A percentile compares a stretch with the other conserved stretches of the same genome.
phyloP scores from a whole-genome alignment of 345 rosid species.

The Eucalyptus pumila region DNA sequence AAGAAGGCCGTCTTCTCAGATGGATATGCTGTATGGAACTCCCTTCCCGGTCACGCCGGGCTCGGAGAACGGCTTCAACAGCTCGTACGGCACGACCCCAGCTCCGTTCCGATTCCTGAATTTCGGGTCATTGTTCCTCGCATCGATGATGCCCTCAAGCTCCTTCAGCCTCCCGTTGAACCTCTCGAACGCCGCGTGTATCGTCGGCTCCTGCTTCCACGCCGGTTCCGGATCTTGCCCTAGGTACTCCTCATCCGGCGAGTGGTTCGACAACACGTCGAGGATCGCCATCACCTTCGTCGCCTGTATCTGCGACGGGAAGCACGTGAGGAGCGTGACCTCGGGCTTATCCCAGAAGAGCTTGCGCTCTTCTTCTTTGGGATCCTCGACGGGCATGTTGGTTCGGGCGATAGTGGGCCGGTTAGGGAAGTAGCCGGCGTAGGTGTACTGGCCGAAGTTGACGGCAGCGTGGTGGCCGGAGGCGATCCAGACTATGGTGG shows the following conservation, averaged over 20 bases:
- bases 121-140: constrained; percentile 1
- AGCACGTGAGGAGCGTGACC: constrained; percentile 5
- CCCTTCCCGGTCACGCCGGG: constrained; percentile 38
- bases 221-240: constrained; percentile 18
- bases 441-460: constrained; percentile 42
- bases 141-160: constrained; percentile 23
- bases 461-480: constrained; percentile 45
- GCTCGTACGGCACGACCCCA: constrained; percentile 26
- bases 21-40: constrained; percentile 34
- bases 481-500: constrained; percentile 27
- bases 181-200: constrained; percentile 21
- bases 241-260: constrained; percentile 43
- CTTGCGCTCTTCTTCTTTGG: constrained; percentile 8
- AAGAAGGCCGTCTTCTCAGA: neutral
- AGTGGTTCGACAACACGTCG: constrained; percentile 32
- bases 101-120: constrained; percentile 31
- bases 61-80: constrained; percentile 34
- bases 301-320: constrained; percentile 37
- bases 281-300: constrained; percentile 26
- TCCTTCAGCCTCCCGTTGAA: constrained; percentile 20
- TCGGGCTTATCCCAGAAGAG: constrained; percentile 20
- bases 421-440: constrained; percentile 37
- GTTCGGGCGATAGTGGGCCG: constrained; percentile 28
- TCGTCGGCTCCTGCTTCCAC: constrained; percentile 10
- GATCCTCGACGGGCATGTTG: constrained; percentile 32